Percentiles rank a stretch among this genome's conserved stretches.
Conservation (phyloP, 2,329 filamentous ascomycete genomes). For the Colletotrichum sp. region DNA sequence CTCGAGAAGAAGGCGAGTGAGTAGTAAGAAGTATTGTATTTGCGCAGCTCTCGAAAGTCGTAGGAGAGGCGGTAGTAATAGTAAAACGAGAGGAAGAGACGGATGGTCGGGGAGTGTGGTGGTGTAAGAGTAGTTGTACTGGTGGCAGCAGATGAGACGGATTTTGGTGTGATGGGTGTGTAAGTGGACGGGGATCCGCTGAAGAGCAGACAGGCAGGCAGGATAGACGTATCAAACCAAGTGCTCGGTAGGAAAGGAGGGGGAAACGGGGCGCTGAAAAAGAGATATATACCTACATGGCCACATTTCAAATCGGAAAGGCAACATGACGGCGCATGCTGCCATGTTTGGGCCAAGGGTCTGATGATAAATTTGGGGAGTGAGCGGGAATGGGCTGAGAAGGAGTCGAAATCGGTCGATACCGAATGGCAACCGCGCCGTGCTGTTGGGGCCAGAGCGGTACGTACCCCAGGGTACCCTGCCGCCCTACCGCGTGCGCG, state of each 20-base stretch:
- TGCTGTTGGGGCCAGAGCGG: conserved; percentile 1
- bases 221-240: conserved; percentile 14
- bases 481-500: not conserved
- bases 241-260: conserved; percentile 1
- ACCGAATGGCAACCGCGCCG: conserved; percentile 25
- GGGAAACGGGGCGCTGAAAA: conserved; percentile 7
- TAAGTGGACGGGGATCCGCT: conserved; percentile 12
- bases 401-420: conserved; percentile 39
- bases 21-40: not conserved
- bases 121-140: not conserved
- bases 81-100: not conserved
- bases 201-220: conserved; percentile 3
- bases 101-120: not conserved
- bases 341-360: conserved; percentile 27
- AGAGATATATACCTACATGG: conserved; percentile 17
- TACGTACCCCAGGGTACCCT: conserved; percentile 11
- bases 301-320: conserved; percentile 21
- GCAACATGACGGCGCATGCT: conserved; percentile 21
- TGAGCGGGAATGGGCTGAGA: conserved; percentile 40
- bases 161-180: not conserved
- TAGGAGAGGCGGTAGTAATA: not conserved
- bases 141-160: not conserved
- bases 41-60: not conserved
- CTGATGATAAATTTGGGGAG: conserved; percentile 38
- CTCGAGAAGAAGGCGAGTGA: not conserved